Percentiles rank a stretch among this genome's conserved stretches.
Conservation (phyloP, 2,329 filamentous ascomycete genomes). For the Epichloe glyceriae region DNA sequence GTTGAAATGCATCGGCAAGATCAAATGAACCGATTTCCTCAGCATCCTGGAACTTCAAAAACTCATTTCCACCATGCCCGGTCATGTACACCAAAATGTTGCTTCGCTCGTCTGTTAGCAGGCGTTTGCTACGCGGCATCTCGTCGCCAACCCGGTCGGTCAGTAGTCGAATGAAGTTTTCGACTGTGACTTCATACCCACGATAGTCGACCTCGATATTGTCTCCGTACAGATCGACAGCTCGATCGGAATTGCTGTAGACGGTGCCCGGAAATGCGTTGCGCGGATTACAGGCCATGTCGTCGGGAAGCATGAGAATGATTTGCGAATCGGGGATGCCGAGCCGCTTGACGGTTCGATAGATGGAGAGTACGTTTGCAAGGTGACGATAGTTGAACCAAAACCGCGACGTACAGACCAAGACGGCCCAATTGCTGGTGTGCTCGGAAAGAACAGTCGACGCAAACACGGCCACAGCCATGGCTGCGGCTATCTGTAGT, state of each 20-base stretch:
- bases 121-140: constrained; percentile 84
- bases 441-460: constrained; percentile 52
- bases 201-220: constrained; percentile 98
- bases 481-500: constrained; percentile 31
- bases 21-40: constrained; percentile 97
- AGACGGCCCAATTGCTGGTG: constrained; percentile 97
- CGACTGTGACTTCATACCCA: constrained; percentile 95
- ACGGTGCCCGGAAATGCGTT: constrained; percentile 97
- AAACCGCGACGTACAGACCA: constrained; percentile 97
- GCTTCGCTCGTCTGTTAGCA: constrained; percentile 87
- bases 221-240: constrained; percentile 91
- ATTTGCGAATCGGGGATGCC: constrained; percentile 98
- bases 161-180: constrained; percentile 92
- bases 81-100: constrained; percentile 99
- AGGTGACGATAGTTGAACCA: constrained; percentile 99
- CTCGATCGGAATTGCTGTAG: constrained; percentile 94
- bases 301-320: constrained; percentile 98
- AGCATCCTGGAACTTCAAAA: constrained; percentile 94
- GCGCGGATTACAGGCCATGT: constrained; percentile 98
- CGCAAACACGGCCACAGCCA: constrained; percentile 34
- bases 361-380: constrained; percentile 92
- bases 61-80: constrained; percentile 93
- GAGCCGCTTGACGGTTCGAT: constrained; percentile 93
- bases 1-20: constrained; percentile 90
- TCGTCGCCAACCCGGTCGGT: constrained; percentile 91